Conservation (phyloP, 1,284 basidiomycete species). For the Somion occarium region DNA sequence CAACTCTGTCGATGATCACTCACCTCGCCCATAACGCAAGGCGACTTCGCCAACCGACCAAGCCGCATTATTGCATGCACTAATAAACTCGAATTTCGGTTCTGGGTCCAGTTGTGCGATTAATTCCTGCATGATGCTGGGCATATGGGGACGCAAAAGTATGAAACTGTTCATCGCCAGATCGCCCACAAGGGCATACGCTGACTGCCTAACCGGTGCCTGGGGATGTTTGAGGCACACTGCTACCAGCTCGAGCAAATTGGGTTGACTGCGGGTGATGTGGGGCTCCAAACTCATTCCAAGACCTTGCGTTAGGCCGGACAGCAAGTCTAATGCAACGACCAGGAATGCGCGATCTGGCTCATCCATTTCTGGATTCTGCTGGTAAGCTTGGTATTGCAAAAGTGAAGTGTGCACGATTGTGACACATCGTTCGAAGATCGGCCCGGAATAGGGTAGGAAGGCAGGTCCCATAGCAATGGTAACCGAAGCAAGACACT, state of each 20-base stretch:
- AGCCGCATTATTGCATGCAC: slow-evolving; percentile 99
- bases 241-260: slow-evolving; percentile 74
- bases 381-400: slow-evolving; percentile 79
- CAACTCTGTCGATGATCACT: slow-evolving; percentile 19
- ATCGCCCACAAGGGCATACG: slow-evolving; percentile 96
- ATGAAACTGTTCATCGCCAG: slow-evolving; percentile 94
- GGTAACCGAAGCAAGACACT: slow-evolving; percentile 97
- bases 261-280: slow-evolving; percentile 67
- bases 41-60: slow-evolving; percentile 99
- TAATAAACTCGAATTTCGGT: slow-evolving; percentile 88
- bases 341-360: slow-evolving; percentile 96
- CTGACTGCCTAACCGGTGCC: slow-evolving; percentile 92
- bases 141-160: slow-evolving; percentile 81
- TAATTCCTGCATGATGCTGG: slow-evolving; percentile 86
- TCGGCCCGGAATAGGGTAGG: slow-evolving; percentile 82
- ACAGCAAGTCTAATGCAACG: slow-evolving; percentile 93
- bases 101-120: slow-evolving; percentile 89
- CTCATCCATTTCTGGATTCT: slow-evolving; percentile 86
- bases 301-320: slow-evolving; percentile 93
- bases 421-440: slow-evolving; percentile 88
- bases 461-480: slow-evolving; percentile 96
- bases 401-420: slow-evolving; percentile 83
- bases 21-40: slow-evolving; percentile 76
- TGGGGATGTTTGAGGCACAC: slow-evolving; percentile 92
- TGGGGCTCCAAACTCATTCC: slow-evolving; percentile 72